Base-by-base conservation (phyloP, 2,329 filamentous ascomycete genomes). In the Coleophoma eucalyptorum region DNA sequence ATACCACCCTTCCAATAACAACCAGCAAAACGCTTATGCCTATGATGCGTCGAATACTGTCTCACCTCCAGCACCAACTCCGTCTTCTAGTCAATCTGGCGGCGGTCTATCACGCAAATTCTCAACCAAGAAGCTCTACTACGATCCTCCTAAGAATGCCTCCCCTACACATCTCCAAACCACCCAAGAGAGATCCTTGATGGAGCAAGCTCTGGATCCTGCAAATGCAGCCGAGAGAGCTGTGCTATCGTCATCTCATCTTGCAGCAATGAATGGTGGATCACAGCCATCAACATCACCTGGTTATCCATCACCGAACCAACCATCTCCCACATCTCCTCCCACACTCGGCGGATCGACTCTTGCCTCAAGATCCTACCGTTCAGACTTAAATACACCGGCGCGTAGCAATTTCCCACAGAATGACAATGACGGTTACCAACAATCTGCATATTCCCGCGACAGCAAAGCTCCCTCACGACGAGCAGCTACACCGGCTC, bases 81-180 rank as follows among this genome's bases (percentile, higher is more conserved):
- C 80, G 8, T 76, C 78, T 3, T 75, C 79, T 2, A 63, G 69
- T 19, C 72, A 79, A 56, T 72, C 78, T 19, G 74, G 77, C 35
- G 72, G 73, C 26, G 79, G 79, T 13, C 70, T 92, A 50, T 86
- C 86, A 57, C 77, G 88, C 55, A 85, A 89, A 51, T 89, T 88
- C 63, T 87, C 84, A 33, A 90, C 87, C 45, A 88, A 89, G 65
- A 88, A 87, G 69, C 80, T 89, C 57, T 79, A 87, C 57, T 81
- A 88, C 41, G 86, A 86, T 41, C 76, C 80, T 19, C 84, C 88
- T n/a, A 91, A 90, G 70, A 89, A 81, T 61, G 79, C 78, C 50
- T 92, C 89, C 16, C 89, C 89, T 2, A 90, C 87, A 38, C 83
- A 87, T 62, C 72, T 86, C 49, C 87, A 87, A 66, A 79, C 81